phyloP scores from a whole-genome alignment of 495 filamentous ascomycete species.

The Entonaema liquescens region DNA sequence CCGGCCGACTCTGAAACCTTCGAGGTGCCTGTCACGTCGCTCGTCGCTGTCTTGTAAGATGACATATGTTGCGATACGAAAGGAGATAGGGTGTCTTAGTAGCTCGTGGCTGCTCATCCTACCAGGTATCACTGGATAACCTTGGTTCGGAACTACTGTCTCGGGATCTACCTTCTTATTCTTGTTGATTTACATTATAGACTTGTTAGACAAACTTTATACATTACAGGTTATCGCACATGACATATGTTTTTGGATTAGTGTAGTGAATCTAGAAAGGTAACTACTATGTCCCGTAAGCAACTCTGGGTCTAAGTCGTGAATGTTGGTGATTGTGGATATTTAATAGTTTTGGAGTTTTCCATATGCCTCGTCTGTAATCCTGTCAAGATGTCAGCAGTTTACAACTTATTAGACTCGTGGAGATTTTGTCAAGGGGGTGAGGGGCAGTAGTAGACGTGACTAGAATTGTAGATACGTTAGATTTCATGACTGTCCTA shows the following conservation, averaged over 20 bases:
- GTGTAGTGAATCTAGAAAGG: not conserved
- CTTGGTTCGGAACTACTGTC: not conserved
- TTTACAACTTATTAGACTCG: no score
- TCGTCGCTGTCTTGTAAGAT: slow-evolving; percentile 19
- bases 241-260: not conserved
- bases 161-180: not conserved
- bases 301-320: no score
- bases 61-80: not conserved
- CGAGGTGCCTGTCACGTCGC: slow-evolving; percentile 14
- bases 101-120: not conserved
- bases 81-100: not conserved
- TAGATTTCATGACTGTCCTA: no score
- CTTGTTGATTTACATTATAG: not conserved
- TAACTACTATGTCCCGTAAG: no score
- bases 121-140: not conserved
- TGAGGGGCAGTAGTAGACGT: no score
- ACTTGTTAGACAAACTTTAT: not conserved
- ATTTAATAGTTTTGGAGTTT: no score
- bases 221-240: not conserved
- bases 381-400: no score
- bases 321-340: no score
- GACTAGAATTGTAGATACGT: no score
- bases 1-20: not conserved
- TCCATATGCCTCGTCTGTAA: no score
- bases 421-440: no score